Evolutionary conservation across 805 yeast genomes (phyloP), one percentile per base, ranked within the genome.

Genomic region (Priceomyces carsonii): DNA sequence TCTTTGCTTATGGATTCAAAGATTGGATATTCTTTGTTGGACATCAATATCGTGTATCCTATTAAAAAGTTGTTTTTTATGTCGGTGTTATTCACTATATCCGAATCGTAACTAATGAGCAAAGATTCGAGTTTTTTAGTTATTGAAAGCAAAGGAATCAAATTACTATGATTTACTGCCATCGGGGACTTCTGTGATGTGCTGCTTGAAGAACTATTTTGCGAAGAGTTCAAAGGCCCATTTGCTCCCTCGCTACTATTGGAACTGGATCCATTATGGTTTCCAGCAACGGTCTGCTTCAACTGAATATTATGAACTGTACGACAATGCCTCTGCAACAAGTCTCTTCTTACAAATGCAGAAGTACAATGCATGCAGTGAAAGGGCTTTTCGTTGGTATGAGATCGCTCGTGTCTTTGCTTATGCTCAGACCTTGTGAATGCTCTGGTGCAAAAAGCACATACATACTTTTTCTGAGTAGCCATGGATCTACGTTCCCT

Each of bases 381-480:
- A 61, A 82, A 85, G 1, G 95, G 95, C 43, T 87, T 79, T 50
- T 81, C 87, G 49, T 83, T 83, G 9, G 89, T 83, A 53, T 85
- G 93, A 1, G 88, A 80, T 18, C 90, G 62, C 56, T 85, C 91
- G 50, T 85, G 93, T 32, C 93, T 73, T 26, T 82, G 77, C 47
- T 82, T 75, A 57, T 85, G 93, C 55, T 85, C 93, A 8, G 85
- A 76, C 33, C 93, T 64, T n/a, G 88, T 78, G 52, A 85, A 85
- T 5, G 87, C 82, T 43, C 90, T 69, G 20, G 89, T 85, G 50
- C 95, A 85, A 53, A 77, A 85, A 5, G 85, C 79, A 61, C 95
- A 85, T 25, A 82, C 75, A 57, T 84, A 85, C 48, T 84, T 79
- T 47, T 82, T 73, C 48, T 74, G 81, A 25, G 81, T 63, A 12